Conservation (phyloP, 1,139 yeast species). For the Geotrichum reessii region DNA sequence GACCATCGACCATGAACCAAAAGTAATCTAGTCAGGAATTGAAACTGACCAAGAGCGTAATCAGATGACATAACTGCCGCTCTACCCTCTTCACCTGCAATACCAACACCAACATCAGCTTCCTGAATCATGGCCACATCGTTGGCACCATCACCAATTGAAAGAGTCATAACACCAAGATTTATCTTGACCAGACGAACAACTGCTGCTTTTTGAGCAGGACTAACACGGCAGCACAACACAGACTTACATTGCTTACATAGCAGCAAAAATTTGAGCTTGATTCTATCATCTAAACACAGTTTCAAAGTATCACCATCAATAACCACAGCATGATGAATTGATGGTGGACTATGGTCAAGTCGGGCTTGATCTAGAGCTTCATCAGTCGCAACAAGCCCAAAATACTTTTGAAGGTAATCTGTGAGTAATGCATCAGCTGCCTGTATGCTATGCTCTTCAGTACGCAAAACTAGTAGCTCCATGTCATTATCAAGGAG, state of each 20-base stretch:
- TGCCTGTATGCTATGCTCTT: slow-evolving; percentile 34
- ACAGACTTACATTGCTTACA: slow-evolving; percentile 95
- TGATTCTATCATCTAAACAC: slow-evolving; percentile 50
- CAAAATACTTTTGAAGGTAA: slow-evolving; percentile 56
- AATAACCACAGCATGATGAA: slow-evolving; percentile 73
- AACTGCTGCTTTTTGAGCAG: slow-evolving; percentile 94
- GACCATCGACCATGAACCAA: slow-evolving; percentile 97
- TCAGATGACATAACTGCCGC: slow-evolving; percentile 99
- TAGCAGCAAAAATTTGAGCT: slow-evolving; percentile 66
- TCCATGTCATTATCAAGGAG: slow-evolving; percentile 81
- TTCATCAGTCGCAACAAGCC: slow-evolving; percentile 53
- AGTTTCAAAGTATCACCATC: slow-evolving; percentile 87
- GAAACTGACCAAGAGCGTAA: slow-evolving; percentile 92
- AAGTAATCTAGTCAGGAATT: slow-evolving; percentile 69
- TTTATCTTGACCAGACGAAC: slow-evolving; percentile 81
- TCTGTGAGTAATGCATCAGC: slow-evolving; percentile 52
- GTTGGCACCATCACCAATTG: slow-evolving; percentile 97
- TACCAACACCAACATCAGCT: slow-evolving; percentile 97
- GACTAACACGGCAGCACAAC: slow-evolving; percentile 96
- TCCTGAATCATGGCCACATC: slow-evolving; percentile 99
- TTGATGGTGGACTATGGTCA: slow-evolving; percentile 74
- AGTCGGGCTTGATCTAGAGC: slow-evolving; percentile 55
- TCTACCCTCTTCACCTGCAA: slow-evolving; percentile 96
- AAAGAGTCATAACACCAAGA: slow-evolving; percentile 79
- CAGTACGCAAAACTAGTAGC: slow-evolving; percentile 56